Percentiles rank a stretch among this genome's conserved stretches.
These are phyloP conservation scores for Tetraselmis chui DNA, from an alignment of 139 green algal species.

Conservation along the genomic window DNA sequence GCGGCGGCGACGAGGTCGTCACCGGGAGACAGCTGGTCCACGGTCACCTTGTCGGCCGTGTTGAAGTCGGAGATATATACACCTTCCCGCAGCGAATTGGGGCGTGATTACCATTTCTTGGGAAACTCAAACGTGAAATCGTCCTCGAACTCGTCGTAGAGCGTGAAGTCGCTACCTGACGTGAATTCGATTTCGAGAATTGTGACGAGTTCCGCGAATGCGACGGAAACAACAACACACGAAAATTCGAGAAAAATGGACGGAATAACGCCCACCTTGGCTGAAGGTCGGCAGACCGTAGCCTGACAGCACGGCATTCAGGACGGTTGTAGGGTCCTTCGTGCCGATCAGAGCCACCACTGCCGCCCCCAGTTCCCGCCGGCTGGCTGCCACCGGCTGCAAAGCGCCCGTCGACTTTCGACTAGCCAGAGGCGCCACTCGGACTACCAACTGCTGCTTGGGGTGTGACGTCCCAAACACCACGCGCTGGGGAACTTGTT, in stretches of 20 bases:
- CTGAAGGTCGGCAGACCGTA: not conserved
- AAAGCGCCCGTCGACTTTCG: no score
- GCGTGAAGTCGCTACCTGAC: constrained; percentile 17
- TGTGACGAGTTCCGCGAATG: no score
- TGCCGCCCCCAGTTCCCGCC: no score
- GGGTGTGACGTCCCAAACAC: no score
- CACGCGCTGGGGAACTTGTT: no score
- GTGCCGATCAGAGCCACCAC: not conserved
- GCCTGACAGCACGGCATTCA: not conserved
- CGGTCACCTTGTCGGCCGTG: constrained; percentile 53
- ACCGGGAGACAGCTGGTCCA: constrained; percentile 34
- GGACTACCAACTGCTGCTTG: no score
- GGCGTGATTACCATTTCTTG: constrained; percentile 40
- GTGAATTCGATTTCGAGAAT: not conserved
- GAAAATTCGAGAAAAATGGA: not conserved
- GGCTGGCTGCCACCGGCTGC: no score
- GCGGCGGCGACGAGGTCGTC: constrained; percentile 15
- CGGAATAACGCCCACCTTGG: not conserved
- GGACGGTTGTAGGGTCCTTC: not conserved
- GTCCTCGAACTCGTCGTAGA: constrained; percentile 35
- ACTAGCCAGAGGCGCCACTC: no score
- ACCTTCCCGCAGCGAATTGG: constrained; percentile 35
- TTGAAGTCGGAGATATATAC: constrained; percentile 55
- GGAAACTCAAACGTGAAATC: constrained; percentile 48
- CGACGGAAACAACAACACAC: no score